Percentiles rank a stretch among this genome's conserved stretches.
Conservation (phyloP, 306 rosid species). For the Alnus glutinosa region DNA sequence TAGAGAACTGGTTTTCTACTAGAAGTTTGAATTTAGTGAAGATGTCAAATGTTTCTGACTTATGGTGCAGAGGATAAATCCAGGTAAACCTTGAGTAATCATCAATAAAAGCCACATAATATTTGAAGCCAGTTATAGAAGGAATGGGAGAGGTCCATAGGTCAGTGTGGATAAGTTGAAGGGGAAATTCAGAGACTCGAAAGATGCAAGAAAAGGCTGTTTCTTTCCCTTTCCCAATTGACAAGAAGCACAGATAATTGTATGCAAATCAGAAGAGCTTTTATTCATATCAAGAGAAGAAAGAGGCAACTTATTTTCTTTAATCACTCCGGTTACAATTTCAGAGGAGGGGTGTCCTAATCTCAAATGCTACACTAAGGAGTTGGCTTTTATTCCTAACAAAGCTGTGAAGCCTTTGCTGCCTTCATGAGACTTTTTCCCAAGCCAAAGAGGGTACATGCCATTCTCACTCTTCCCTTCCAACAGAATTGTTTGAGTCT, state of each 20-base stretch:
- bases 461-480: not conserved
- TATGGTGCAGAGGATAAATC: not conserved
- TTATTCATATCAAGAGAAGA: not conserved
- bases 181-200: not conserved
- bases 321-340: too few species aligned
- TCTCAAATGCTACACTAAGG: not conserved
- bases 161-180: not conserved
- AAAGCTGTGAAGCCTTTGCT: too few species aligned
- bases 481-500: not conserved
- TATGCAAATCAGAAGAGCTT: not conserved
- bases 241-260: not conserved
- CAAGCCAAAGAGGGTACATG: not conserved
- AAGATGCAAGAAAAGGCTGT: not conserved
- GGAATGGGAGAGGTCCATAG: not conserved
- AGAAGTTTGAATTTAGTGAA: too few species aligned
- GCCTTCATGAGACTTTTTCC: not conserved
- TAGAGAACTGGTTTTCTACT: too few species aligned
- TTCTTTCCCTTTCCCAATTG: not conserved
- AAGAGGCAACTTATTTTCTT: too few species aligned
- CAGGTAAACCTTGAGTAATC: not conserved
- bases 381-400: accelerated
- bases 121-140: not conserved
- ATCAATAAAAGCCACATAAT: not conserved
- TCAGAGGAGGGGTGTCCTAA: not conserved
- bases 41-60: not conserved